Percentiles rank a stretch among this genome's conserved stretches.
These are phyloP conservation scores for Sporothrix inflata DNA, from an alignment of 2,329 filamentous ascomycete genomes.

Conservation along the genomic window DNA sequence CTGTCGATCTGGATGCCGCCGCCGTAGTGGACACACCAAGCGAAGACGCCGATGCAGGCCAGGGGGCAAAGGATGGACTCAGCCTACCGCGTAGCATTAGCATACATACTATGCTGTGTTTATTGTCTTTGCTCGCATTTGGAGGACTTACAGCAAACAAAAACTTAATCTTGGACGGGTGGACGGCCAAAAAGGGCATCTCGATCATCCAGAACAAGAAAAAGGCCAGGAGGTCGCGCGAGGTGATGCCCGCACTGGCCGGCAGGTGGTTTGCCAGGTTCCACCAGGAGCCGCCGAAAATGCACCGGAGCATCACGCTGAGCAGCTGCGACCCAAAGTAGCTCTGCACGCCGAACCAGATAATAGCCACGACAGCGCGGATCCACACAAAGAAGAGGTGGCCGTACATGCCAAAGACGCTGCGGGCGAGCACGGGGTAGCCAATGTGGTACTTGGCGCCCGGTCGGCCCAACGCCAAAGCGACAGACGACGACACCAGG, in stretches of 20 bases:
- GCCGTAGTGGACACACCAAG: constrained; percentile 28
- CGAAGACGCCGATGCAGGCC: constrained; percentile 28
- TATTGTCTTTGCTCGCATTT: not conserved
- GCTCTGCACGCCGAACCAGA: constrained; percentile 32
- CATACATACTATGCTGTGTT: not conserved
- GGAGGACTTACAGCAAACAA: constrained; percentile 34
- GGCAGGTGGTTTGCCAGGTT: constrained; percentile 44
- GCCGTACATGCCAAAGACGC: constrained; percentile 32
- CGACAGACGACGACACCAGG: constrained; percentile 21
- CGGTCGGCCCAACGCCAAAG: constrained; percentile 22
- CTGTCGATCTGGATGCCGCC: constrained; percentile 37
- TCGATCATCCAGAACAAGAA: constrained; percentile 45
- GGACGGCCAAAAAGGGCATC: constrained; percentile 47
- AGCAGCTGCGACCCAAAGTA: constrained; percentile 31
- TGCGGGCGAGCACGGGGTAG: constrained; percentile 30
- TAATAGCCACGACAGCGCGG: constrained; percentile 29
- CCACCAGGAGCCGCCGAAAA: constrained; percentile 42
- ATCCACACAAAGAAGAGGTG: constrained; percentile 24
- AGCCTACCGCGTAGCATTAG: constrained; percentile 19
- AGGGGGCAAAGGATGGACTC: constrained; percentile 45
- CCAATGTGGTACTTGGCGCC: constrained; percentile 33
- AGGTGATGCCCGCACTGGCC: constrained; percentile 43
- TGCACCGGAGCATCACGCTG: constrained; percentile 36
- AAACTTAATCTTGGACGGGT: constrained; percentile 47
- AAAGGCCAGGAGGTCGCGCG: constrained; percentile 41